Base-by-base conservation (phyloP, 139 green algal species). In the Closterium sp. region DNA sequence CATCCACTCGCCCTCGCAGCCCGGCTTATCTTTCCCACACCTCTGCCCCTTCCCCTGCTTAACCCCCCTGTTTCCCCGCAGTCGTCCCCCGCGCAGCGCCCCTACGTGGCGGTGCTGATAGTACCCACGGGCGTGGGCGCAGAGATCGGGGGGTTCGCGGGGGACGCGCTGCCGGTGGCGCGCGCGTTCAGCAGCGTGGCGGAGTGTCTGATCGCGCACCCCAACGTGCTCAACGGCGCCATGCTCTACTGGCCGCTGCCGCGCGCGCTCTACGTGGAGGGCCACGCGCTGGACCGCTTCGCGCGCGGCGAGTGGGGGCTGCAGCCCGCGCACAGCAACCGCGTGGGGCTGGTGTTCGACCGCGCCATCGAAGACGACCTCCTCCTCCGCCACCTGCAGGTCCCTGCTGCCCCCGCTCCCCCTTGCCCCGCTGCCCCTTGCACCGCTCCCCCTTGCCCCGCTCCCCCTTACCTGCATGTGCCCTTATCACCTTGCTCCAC, bases 221-320 rank as follows among this genome's bases (percentile, higher is more conserved):
- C 93, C 31, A 95, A 94, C 85, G 92, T 95, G 87, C 31, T 95
- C 21, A 95, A 95, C 62, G 93, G 93, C 11, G 93, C 93, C 24
- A 95, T 95, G 93, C 86, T 95, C 29, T 95, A 95, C 42, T 95
- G 93, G 93, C 92, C 92, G n/a, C 92, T 95, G n/a, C 32, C 73
- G 22, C 95, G 95, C 92, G 31, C 32, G 38, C 31, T 95, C 10
- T 95, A 95, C 89, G 93, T 95, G 24, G 93, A 95, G 89, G 93
- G 93, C 28, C 93, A 95, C 50, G 93, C 87, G 17, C 88, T 95
- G 4, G 93, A 95, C 85, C 42, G 31, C n/a, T 95, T 95, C 90
- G 93, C 93, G 42, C 27, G 29, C 11, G 93, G 93, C 0, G 30
- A 38, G 17, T 95, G 93, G 92, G 93, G 93, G 19, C 90, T 95